Evolutionary conservation across 2,329 filamentous ascomycete species (phyloP), one percentile per base, ranked within the genome.

Genomic region (Gaeumannomyces sp.): DNA sequence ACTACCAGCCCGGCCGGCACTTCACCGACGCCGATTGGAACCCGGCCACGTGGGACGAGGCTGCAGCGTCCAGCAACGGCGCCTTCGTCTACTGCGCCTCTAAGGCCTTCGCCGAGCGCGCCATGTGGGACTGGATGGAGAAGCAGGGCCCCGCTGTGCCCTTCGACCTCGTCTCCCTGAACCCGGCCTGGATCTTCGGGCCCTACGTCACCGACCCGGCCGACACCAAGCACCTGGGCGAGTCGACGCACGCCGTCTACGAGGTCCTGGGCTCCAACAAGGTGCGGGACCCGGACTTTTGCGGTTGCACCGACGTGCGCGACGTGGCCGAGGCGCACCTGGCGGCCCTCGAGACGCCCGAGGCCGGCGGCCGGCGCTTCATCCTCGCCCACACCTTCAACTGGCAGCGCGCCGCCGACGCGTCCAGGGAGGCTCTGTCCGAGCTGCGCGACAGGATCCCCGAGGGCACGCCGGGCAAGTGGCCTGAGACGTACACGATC

Each of bases 21-120:
- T 85, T 80, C 68, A 77, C 72, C 66, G 85, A 80, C 72, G 74
- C 71, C 66, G 78, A 79, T 65, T 86, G 83, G 83, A 86, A 85
- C 75, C 81, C 82, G 0, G 77, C 79, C 53, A 81, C 78, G 2
- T 76, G 80, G 64, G 78, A 78, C 29, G 78, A 84, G 64, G 73
- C 81, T 31, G 35, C 35, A 4, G 14, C 35, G 14, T 16, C 35
- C 35, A 70, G 72, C 59, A 72, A 73, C 33, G 70, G 76, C 7
- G 78, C 76, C 3, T 56, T 64, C 31, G 80, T 79, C 53, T 86
- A 86, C 76, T 80, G 81, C 65, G 82, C 80, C 6, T 83, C 81
- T 71, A 85, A 85, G 76, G 82, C 77, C 61, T 76, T 81, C 3
- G 83, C 83, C 60, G 83, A 86, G 76, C 75, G 75, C 64, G 78